phyloP scores from a whole-genome alignment of 805 yeast genomes.

The Wickerhamomyces canadensis region DNA sequence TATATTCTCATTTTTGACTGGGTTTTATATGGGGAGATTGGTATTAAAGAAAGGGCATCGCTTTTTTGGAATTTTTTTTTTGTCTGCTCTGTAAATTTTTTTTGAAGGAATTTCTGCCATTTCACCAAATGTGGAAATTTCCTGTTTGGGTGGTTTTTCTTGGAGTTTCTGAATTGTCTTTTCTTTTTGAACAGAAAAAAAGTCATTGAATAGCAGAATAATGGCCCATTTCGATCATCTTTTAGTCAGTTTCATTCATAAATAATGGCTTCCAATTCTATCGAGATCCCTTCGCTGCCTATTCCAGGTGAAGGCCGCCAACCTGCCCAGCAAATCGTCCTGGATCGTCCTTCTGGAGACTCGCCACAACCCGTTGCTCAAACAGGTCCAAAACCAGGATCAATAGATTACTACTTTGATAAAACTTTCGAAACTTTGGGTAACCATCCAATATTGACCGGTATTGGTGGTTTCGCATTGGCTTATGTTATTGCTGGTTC shows the following conservation, averaged over 20 bases:
- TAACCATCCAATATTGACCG: conserved; percentile 71
- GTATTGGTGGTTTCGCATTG: conserved; percentile 60
- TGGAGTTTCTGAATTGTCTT: background rate
- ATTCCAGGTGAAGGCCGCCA: conserved; percentile 45
- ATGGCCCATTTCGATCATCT: background rate
- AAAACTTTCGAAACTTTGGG: conserved; percentile 53
- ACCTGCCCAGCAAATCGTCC: conserved; percentile 21
- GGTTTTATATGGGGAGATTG: background rate
- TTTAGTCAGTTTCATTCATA: too few species aligned
- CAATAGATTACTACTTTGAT: conserved; percentile 61
- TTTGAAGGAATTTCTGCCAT: background rate
- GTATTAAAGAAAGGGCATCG: background rate
- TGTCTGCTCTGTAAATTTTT: background rate
- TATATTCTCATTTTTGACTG: conserved; percentile 64
- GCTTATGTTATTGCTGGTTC: conserved; percentile 63
- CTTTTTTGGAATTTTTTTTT: background rate
- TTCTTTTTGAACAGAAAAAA: background rate
- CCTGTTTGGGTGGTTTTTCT: background rate
- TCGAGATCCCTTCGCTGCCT: conserved; percentile 51
- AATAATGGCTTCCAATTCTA: conserved; percentile 23
- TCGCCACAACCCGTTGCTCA: conserved; percentile 15
- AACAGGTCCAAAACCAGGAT: conserved; percentile 23
- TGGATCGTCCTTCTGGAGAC: conserved; percentile 11
- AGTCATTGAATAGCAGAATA: background rate
- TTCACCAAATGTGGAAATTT: background rate